Base-by-base conservation (phyloP, 768 basidiomycete species). In the Sporobolomyces pararoseus region DNA sequence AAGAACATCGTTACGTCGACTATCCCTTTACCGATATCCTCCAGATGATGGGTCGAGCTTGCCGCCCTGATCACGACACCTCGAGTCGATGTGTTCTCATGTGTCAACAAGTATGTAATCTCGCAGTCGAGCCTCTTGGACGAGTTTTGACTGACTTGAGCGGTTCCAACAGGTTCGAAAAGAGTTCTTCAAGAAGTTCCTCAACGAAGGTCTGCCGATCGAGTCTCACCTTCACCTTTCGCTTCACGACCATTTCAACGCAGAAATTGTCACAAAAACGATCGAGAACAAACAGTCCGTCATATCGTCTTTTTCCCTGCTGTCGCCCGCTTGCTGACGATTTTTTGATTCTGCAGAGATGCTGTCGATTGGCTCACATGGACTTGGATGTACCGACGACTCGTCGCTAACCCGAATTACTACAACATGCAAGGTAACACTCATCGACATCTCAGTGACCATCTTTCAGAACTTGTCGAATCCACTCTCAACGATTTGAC, bases 1-100 rank as follows among this genome's bases (percentile, higher is more conserved):
- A 92, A 80, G 96, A 99, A 76, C 96, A 98, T 78, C 89, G 96
- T 52, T 99, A 99, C 75, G 84, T 94, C 73, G 96, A 98, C 79
- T 97, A 98, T 78, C 93, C 95, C 5, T 92, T 99, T 67, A 95
- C 95, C 85, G 95, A 98, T 75, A 90, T 99, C 9, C 84, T 98
- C 2, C 96, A 98, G 78, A 98, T 99, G 95, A 95, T 98, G 88
- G 96, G 95, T 50, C 86, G 88, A n/a, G 96, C 96, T 0, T 97
- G 94, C 79, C 88, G 94, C 21, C 95, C 96, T 10, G 79, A 81
- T 47, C 86, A 91, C 75, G 96, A 98, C 75, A 87, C 89, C 3
- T 87, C 88, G 67, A 93, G 91, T 75, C 89, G 92, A 19, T 98
- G 95, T 76, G 89, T 99, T 4, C 82, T 97, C 44, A 97, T 99